Base-by-base conservation (phyloP, 2,329 filamentous ascomycete genomes). In the Alternaria longipes region DNA sequence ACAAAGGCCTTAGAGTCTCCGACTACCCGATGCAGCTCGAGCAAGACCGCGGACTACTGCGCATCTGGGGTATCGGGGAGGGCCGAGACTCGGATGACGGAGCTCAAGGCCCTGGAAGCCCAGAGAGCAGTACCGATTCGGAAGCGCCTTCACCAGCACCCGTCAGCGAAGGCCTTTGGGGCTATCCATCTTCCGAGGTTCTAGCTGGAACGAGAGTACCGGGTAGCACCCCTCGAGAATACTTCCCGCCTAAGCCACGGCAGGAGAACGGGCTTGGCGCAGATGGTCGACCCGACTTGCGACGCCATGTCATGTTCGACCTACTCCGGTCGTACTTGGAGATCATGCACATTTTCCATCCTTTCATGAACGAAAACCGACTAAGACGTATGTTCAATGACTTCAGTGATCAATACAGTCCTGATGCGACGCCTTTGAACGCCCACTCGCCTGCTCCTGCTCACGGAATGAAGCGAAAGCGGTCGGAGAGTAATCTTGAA, bases 11-110 rank as follows among this genome's bases (percentile, higher is more conserved):
- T 22, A 56, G 64, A 4, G 64, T 76, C 14, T 68, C 67, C 16
- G 74, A 85, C 34, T 96, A 93, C 74, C 92, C 93, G 0, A 91
- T 95, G 76, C 84, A 88, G 28, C 84, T 89, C 53, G 93, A 97
- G 76, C 87, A 92, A 71, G 85, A 85, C 58, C 87, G 93, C 30
- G 93, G 93, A 1, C 79, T 91, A 6, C 82, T 97, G 41, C 87
- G 91, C 26, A 82, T 94, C 2, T 93, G 91, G 78, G 93, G 93
- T 1, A 87, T 89, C 61, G 93, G 93, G 4, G 92, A 96, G 78
- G 91, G 91, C 32, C 82, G 85, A 26, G 89, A 90, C 68, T 82
- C 83, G 24, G 85, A 85, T 45, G 82, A 86, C 24, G 81, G 79
- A 52, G 75, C 78, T 8, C 79, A 80, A 59, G 71, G 70, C 3